Base-by-base conservation (phyloP, 2,329 filamentous ascomycete species). In the Ophiostoma australiae region DNA sequence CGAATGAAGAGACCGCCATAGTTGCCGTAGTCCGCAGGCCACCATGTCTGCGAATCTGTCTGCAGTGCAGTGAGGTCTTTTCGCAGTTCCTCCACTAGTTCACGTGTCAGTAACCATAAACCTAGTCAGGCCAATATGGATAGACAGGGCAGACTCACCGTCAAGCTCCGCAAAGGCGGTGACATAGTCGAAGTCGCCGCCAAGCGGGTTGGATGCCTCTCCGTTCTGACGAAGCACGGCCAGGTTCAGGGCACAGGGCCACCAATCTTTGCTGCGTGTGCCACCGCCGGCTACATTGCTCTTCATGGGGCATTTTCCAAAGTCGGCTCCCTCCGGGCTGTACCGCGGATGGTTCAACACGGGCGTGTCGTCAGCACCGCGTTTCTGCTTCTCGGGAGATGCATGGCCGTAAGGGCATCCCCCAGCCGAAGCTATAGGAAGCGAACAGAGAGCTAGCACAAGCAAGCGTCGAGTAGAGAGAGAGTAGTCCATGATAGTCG, bases 1-100 rank as follows among this genome's bases (percentile, higher is more conserved):
- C 91, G 90, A 77, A 94, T 85, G 79, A 94, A 93, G 37, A 93
- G 85, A 79, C 91, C 90, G 74, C 91, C 91, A 76, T 93, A 94
- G 84, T 93, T 90, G 71, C 91, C 91, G 77, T 91, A 92, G 78
- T 94, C 91, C 41, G 91, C 91, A 0, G 91, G 91, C 91, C 91
- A 94, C 87, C 87, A 93, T 58, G 91, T 88, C 81, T 93, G 88
- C 2, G 90, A 93, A 78, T 92, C 88, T 69, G 91, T 93, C 89
- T 93, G 90, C 76, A 93, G 78, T 23, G 81, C 83, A n/a, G 82
- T 76, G 7, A 94, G 80, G 77, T 94, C 91, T 80, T 91, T 89
- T 87, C 93, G 93, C 75, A 93, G 71, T 10, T 15, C 48, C n/a
- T n/a, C 41, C 20, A 52, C 37, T 58, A 48, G 10, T n/a, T 11